A percentile compares a stretch with the other conserved stretches of the same genome.
Conservation (phyloP, 257 asterid genomes). For the Schizonepeta tenuifolia region DNA sequence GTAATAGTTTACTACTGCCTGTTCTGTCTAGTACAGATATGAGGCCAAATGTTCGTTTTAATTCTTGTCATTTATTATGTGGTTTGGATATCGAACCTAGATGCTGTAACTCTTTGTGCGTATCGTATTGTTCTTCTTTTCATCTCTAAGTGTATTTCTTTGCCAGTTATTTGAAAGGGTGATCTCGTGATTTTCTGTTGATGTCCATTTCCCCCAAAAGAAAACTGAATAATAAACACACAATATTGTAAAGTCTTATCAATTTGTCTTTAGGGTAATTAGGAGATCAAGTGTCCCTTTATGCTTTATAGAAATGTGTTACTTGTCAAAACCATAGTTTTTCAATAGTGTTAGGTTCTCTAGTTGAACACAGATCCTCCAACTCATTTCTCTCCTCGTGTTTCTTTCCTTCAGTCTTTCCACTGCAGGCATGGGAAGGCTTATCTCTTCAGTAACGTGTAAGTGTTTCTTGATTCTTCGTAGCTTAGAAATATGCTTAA, state of each 20-base stretch:
- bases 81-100: background rate
- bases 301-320: background rate
- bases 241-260: background rate
- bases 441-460: constrained; percentile 82
- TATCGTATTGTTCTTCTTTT: background rate
- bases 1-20: background rate
- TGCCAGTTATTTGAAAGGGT: background rate
- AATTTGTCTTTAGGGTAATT: background rate
- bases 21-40: background rate
- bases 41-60: background rate
- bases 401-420: constrained; percentile 57
- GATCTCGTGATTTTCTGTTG: constrained; percentile 1
- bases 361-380: constrained; percentile 16
- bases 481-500: constrained; percentile 15
- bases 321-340: background rate
- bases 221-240: background rate
- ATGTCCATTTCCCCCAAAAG: background rate
- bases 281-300: background rate
- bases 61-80: background rate
- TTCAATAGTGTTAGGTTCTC: constrained; percentile 6
- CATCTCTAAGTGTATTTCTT: background rate
- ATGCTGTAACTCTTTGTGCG: background rate
- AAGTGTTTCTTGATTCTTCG: constrained; percentile 50
- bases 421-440: constrained; percentile 76
- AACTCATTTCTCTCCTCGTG: constrained; percentile 26